Evolutionary conservation across 331 rosid species (phyloP).

Genomic region (Quercus lobata): DNA sequence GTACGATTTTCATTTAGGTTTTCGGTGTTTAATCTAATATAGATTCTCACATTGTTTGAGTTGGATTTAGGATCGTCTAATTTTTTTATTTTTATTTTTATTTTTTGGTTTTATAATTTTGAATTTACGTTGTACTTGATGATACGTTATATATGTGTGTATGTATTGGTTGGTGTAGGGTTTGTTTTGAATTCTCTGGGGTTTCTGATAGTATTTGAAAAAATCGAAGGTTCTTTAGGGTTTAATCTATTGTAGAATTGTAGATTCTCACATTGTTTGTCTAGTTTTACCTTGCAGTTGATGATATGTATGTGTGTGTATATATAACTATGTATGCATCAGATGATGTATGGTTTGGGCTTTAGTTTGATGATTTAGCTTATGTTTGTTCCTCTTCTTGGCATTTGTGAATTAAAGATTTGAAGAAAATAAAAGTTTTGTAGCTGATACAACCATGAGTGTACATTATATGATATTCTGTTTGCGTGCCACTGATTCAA

Average conservation of each 20-base stretch:
- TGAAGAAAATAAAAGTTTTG: background rate
- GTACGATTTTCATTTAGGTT: background rate
- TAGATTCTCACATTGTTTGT: no score
- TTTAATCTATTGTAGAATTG: no score
- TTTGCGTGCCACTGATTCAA: background rate
- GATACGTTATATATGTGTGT: background rate
- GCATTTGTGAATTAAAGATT: background rate
- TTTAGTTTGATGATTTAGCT: background rate
- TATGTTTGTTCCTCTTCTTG: background rate
- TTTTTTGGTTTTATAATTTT: no score
- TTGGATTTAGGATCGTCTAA: background rate
- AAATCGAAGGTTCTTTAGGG: no score
- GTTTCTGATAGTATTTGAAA: no score
- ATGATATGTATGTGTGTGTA: background rate
- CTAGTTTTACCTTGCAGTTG: background rate
- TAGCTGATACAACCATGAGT: background rate
- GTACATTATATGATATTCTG: background rate
- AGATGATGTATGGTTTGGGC: background rate
- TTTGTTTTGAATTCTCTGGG: background rate
- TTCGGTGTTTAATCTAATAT: background rate
- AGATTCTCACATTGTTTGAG: background rate
- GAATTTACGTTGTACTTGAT: background rate
- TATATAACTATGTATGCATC: no score
- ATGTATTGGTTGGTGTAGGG: background rate
- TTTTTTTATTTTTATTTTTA: background rate